These are phyloP conservation scores for Phascolomyces articulosus DNA, from an alignment of 371 early-diverging fungal genomes.

Conservation along the genomic window DNA sequence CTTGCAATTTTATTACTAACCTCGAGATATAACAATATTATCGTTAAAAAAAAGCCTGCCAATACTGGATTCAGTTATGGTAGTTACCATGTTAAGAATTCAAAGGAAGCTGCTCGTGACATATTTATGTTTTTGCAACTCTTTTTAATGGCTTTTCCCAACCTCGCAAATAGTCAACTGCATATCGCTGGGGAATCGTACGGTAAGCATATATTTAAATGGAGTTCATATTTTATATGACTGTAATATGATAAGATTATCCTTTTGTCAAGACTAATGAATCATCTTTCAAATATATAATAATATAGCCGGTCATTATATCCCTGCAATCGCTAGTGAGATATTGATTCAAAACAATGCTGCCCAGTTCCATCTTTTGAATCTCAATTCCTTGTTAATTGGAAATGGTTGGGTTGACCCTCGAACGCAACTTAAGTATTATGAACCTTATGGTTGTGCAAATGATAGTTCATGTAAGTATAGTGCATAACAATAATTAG, in stretches of 20 bases:
- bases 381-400: constrained; percentile 74
- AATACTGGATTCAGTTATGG: constrained; percentile 80
- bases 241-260: no score
- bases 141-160: constrained; percentile 66
- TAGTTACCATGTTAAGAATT: constrained; percentile 54
- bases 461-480: constrained; percentile 12
- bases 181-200: constrained; percentile 73
- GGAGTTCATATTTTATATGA: not conserved
- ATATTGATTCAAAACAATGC: constrained; percentile 49
- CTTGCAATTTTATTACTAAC: no score
- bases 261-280: not conserved
- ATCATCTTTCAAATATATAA: not conserved
- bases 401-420: constrained; percentile 93
- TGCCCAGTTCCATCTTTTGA: constrained; percentile 19
- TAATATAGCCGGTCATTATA: constrained; percentile 67
- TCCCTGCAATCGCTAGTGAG: constrained; percentile 75
- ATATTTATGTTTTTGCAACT: constrained; percentile 71
- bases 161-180: constrained; percentile 27
- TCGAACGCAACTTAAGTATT: constrained; percentile 81
- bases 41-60: constrained; percentile 48
- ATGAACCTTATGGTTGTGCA: constrained; percentile 84
- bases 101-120: constrained; percentile 57
- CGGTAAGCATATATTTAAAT: constrained; percentile 11
- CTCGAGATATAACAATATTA: not conserved
- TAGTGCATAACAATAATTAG: no score